These are phyloP conservation scores for Fusarium sp. DNA, from an alignment of 2,329 filamentous ascomycete genomes.

Conservation along the genomic window DNA sequence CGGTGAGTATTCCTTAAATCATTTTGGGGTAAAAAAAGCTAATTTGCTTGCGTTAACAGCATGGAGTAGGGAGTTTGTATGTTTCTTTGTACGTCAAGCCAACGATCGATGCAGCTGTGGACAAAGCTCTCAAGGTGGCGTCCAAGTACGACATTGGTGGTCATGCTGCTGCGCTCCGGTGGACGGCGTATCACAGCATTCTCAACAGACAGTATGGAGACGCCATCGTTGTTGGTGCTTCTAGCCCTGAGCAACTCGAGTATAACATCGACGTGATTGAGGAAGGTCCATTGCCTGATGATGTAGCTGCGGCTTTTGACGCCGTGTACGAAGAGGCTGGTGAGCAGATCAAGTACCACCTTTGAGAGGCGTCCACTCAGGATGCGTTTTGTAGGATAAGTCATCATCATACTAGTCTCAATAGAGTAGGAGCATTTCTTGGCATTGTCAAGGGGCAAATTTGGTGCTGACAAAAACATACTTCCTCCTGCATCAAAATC, in stretches of 20 bases:
- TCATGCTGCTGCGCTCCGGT: conserved; percentile 60
- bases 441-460: background rate
- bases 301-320: conserved; percentile 50
- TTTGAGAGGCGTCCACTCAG: conserved; percentile 17
- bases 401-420: background rate
- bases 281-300: conserved; percentile 58
- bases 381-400: too few relatives aligned
- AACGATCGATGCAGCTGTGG: conserved; percentile 48
- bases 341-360: conserved; percentile 36
- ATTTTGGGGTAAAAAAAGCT: background rate
- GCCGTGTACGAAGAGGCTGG: conserved; percentile 38
- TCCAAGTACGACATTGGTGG: conserved; percentile 55
- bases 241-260: conserved; percentile 55
- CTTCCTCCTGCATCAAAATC: too few relatives aligned
- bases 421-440: conserved; percentile 32
- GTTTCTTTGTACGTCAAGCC: conserved; percentile 49
- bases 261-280: conserved; percentile 55
- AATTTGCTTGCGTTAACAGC: background rate
- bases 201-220: conserved; percentile 54
- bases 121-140: conserved; percentile 48
- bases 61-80: conserved; percentile 47
- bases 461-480: background rate
- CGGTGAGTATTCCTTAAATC: conserved; percentile 29
- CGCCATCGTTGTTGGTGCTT: conserved; percentile 55
- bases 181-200: conserved; percentile 57